These are phyloP conservation scores for Capillidium heterosporum DNA, from an alignment of 371 early-diverging fungal species.

Conservation along the genomic window DNA sequence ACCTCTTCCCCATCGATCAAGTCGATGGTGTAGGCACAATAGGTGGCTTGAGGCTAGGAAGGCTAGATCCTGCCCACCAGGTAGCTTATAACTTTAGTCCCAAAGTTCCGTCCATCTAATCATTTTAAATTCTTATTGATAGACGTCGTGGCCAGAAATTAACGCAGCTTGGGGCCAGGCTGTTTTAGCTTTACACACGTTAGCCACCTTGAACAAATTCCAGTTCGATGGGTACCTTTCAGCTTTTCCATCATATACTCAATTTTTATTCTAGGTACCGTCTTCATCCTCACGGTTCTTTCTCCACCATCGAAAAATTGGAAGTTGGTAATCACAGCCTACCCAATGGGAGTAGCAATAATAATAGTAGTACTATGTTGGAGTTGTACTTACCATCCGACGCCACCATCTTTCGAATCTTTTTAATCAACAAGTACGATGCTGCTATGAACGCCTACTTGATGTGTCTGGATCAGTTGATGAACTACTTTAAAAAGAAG, in stretches of 20 bases:
- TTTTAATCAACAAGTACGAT: constrained; percentile 75
- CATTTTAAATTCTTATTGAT: not conserved
- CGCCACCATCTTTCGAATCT: constrained; percentile 59
- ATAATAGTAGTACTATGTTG: no score
- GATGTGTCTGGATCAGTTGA: constrained; percentile 72
- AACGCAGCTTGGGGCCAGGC: constrained; percentile 94
- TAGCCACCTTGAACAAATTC: constrained; percentile 66
- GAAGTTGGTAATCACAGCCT: no score
- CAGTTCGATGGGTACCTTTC: constrained; percentile 47
- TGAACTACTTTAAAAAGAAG: constrained; percentile 47
- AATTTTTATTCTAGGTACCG: constrained; percentile 29
- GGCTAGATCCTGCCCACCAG: constrained; percentile 39
- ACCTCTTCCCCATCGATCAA: constrained; percentile 73
- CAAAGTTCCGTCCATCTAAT: no score
- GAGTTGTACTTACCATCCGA: constrained; percentile 76
- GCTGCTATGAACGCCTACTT: constrained; percentile 76
- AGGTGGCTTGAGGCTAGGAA: constrained; percentile 82
- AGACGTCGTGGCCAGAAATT: constrained; percentile 88
- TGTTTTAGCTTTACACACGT: constrained; percentile 62
- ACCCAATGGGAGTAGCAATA: no score
- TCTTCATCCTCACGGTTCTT: constrained; percentile 81
- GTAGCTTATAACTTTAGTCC: not conserved
- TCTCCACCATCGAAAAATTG: constrained; percentile 74
- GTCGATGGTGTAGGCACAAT: constrained; percentile 81
- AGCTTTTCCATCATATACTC: not conserved